Conservation (phyloP, 2,329 filamentous ascomycete species). For the Hortaea sp. region DNA sequence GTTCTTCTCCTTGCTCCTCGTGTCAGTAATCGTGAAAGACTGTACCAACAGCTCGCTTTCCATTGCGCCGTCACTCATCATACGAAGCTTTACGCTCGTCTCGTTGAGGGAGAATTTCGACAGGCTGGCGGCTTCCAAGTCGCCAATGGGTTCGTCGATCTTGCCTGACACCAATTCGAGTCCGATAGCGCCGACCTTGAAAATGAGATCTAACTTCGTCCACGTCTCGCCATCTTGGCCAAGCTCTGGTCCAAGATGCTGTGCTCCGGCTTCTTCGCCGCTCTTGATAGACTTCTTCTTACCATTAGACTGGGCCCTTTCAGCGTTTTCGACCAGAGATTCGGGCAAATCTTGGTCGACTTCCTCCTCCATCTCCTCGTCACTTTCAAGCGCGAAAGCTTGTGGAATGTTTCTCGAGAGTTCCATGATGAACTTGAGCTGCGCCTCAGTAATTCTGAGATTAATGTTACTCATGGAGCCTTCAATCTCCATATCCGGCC, state of each 20-base stretch:
- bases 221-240: slow-evolving; percentile 60
- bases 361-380: slow-evolving; percentile 59
- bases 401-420: slow-evolving; percentile 79
- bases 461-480: slow-evolving; percentile 92
- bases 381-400: slow-evolving; percentile 67
- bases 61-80: slow-evolving; percentile 83
- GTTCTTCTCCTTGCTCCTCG: slow-evolving; percentile 77
- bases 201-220: slow-evolving; percentile 89
- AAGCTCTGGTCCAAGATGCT: slow-evolving; percentile 51
- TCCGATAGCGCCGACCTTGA: slow-evolving; percentile 78
- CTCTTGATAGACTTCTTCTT: slow-evolving; percentile 11
- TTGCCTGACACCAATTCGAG: slow-evolving; percentile 75
- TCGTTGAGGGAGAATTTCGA: slow-evolving; percentile 92
- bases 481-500: slow-evolving; percentile 85
- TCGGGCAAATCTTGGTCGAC: slow-evolving; percentile 62
- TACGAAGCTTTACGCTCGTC: slow-evolving; percentile 80
- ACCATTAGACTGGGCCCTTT: slow-evolving; percentile 36
- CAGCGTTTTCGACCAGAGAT: slow-evolving; percentile 41
- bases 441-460: slow-evolving; percentile 76
- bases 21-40: slow-evolving; percentile 91
- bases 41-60: slow-evolving; percentile 90
- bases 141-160: slow-evolving; percentile 66
- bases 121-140: slow-evolving; percentile 68
- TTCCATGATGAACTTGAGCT: slow-evolving; percentile 80
- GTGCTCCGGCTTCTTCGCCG: slow-evolving; percentile 17